phyloP scores from a whole-genome alignment of 2,329 filamentous ascomycete genomes.

The Xylariaceae sp. region DNA sequence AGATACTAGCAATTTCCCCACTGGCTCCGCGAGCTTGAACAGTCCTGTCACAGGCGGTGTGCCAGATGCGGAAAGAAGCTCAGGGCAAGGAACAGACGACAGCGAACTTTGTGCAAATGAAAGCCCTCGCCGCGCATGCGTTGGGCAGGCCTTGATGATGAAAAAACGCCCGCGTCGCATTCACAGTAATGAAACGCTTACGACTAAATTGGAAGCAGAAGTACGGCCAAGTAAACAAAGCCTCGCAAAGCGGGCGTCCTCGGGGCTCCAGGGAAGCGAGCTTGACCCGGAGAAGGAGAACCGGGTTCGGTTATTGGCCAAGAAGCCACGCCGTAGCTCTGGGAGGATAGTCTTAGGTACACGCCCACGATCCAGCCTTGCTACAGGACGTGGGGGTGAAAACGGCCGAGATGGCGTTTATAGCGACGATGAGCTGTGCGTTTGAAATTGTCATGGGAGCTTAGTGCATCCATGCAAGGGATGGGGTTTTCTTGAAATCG shows the following conservation, averaged over 20 bases:
- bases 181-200: conserved; percentile 24
- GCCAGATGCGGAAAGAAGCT: conserved; percentile 24
- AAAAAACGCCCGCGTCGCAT: conserved; percentile 30
- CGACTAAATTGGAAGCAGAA: conserved; percentile 4
- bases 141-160: conserved; percentile 11
- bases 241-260: neutral
- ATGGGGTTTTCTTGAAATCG: conserved; percentile 17
- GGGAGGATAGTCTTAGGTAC: conserved; percentile 23
- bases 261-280: neutral
- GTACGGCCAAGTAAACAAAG: neutral
- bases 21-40: conserved; percentile 14
- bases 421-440: conserved; percentile 31
- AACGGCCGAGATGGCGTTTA: conserved; percentile 1
- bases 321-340: conserved; percentile 27
- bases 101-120: conserved; percentile 4
- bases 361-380: conserved; percentile 12
- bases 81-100: conserved; percentile 22
- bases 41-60: conserved; percentile 25
- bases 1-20: conserved; percentile 7
- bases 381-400: conserved; percentile 3
- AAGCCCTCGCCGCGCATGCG: neutral
- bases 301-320: conserved; percentile 15
- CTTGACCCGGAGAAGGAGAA: conserved; percentile 26
- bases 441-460: conserved; percentile 14
- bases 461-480: conserved; percentile 10